Evolutionary conservation across 805 yeast species (phyloP).

Genomic region (Lipomyces yamadae): DNA sequence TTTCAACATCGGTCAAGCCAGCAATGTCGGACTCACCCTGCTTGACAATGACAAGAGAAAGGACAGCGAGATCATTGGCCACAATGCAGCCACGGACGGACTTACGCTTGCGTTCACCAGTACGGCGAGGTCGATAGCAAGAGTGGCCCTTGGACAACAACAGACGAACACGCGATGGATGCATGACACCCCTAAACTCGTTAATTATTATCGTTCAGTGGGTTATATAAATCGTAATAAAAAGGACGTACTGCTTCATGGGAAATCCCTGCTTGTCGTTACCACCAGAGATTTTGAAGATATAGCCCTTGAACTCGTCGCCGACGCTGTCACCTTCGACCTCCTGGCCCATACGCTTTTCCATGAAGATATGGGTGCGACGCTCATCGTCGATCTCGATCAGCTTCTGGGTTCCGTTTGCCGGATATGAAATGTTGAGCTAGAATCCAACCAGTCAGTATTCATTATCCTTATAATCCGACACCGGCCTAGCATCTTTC

Average conservation of each 20-base stretch:
- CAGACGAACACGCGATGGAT: conserved; percentile 99
- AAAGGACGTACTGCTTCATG: conserved; percentile 78
- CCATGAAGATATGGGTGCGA: conserved; percentile 97
- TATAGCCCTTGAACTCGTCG: conserved; percentile 99
- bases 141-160: conserved; percentile 92
- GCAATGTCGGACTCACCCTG: conserved; percentile 96
- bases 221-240: not conserved
- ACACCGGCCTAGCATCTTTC: not conserved
- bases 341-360: conserved; percentile 99
- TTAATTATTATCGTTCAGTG: not conserved
- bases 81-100: conserved; percentile 99
- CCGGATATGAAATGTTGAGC: conserved; percentile 99
- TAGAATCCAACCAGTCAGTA: conserved; percentile 41
- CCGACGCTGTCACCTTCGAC: conserved; percentile 98
- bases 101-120: conserved; percentile 99
- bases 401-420: conserved; percentile 99
- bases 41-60: conserved; percentile 91
- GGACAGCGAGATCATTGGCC: conserved; percentile 94
- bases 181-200: conserved; percentile 80
- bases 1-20: conserved; percentile 92
- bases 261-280: conserved; percentile 99
- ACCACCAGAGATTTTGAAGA: conserved; percentile 99
- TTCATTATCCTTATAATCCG: not conserved
- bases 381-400: conserved; percentile 99
- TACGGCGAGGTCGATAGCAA: conserved; percentile 99